These are phyloP conservation scores for Jimgerdemannia flammicorona DNA, from an alignment of 192 early-diverging fungal species.

Conservation along the genomic window DNA sequence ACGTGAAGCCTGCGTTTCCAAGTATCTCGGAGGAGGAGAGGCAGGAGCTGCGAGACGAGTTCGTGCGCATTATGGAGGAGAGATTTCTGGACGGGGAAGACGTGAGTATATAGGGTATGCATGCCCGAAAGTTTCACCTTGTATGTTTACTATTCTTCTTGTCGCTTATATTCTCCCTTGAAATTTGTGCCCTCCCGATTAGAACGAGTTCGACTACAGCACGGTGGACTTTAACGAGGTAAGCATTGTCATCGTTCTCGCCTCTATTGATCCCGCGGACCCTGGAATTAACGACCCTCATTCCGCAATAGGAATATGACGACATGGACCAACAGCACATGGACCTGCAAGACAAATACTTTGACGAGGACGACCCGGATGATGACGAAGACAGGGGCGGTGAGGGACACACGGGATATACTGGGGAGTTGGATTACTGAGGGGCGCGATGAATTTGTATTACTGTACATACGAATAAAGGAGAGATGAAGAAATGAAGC, in stretches of 20 bases:
- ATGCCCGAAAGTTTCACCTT: background rate
- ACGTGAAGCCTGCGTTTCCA: background rate
- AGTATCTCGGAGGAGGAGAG: slow-evolving; percentile 11
- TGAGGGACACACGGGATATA: background rate
- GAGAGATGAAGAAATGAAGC: no score
- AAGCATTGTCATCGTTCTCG: background rate
- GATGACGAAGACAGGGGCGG: background rate
- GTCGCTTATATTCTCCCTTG: background rate
- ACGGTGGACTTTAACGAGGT: slow-evolving; percentile 35
- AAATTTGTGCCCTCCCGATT: background rate
- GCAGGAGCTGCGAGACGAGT: slow-evolving; percentile 23
- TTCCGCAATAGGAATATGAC: slow-evolving; percentile 20
- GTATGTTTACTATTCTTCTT: background rate
- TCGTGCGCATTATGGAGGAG: slow-evolving; percentile 34
- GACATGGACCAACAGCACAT: slow-evolving; percentile 27
- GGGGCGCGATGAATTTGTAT: background rate
- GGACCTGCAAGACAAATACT: slow-evolving; percentile 34
- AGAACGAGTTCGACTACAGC: slow-evolving; percentile 35
- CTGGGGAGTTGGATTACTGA: slow-evolving; percentile 13
- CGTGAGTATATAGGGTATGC: slow-evolving; percentile 16
- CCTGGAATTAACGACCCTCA: background rate
- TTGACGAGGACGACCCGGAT: slow-evolving; percentile 25
- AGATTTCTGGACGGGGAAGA: slow-evolving; percentile 34
- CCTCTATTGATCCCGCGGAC: background rate
- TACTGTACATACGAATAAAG: no score